These are phyloP conservation scores for Bidens hawaiensis DNA, from an alignment of 140 eudicot genomes.

Conservation along the genomic window DNA sequence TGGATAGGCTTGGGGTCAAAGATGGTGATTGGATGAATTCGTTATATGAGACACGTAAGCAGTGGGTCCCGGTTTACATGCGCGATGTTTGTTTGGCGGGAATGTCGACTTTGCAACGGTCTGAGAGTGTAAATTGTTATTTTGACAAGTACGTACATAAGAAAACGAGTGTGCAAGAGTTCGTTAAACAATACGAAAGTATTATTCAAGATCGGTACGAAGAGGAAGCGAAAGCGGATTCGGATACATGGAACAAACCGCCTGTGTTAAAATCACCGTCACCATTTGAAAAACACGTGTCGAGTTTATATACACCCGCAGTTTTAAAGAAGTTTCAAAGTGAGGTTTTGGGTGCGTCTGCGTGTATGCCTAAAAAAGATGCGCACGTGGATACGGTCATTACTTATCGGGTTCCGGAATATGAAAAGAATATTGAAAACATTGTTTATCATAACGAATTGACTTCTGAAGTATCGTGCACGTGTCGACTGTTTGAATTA, in stretches of 20 bases:
- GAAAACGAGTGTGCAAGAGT: constrained; percentile 62
- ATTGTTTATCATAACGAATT: constrained; percentile 47
- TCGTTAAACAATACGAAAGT: constrained; percentile 57
- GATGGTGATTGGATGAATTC: constrained; percentile 61
- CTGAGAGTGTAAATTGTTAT: constrained; percentile 78
- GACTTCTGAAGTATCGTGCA: constrained; percentile 62
- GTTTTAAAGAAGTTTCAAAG: constrained; percentile 71
- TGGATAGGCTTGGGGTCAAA: constrained; percentile 47
- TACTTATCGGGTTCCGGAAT: constrained; percentile 54
- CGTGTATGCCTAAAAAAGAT: constrained; percentile 60
- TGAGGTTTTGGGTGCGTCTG: constrained; percentile 82
- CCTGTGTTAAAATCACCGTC: constrained; percentile 75
- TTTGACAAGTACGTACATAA: constrained; percentile 81
- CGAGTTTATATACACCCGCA: constrained; percentile 48
- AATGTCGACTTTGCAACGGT: constrained; percentile 66
- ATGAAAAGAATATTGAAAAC: constrained; percentile 49
- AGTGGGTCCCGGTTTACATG: constrained; percentile 72
- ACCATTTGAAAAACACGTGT: constrained; percentile 76
- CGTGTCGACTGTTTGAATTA: constrained; percentile 74
- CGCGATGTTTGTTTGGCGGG: constrained; percentile 60
- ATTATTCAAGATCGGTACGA: constrained; percentile 78
- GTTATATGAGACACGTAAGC: constrained; percentile 50
- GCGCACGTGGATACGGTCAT: constrained; percentile 33
- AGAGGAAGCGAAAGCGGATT: constrained; percentile 78
- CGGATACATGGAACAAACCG: constrained; percentile 73